Evolutionary conservation across 1,284 basidiomycete species (phyloP).

Genomic region (Gomphus bonarii): DNA sequence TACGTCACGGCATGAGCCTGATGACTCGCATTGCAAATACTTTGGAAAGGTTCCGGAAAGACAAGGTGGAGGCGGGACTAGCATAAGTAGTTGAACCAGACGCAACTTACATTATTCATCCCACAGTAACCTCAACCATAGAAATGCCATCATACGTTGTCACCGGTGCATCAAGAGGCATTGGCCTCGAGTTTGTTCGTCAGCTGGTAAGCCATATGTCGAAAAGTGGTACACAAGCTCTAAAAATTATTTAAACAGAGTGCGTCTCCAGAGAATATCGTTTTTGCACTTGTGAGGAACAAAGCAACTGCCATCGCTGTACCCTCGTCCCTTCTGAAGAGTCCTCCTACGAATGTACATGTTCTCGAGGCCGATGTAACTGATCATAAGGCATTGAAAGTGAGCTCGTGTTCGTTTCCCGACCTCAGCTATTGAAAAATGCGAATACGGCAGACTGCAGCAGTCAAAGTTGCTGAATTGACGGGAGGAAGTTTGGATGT

Average conservation of each 20-base stretch:
- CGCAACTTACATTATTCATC: not conserved
- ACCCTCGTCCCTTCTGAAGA: not conserved
- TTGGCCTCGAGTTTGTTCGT: constrained; percentile 26
- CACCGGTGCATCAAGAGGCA: constrained; percentile 23
- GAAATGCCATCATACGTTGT: constrained; percentile 22
- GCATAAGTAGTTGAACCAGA: not conserved
- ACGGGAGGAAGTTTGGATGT: constrained; percentile 26
- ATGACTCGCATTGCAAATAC: not conserved
- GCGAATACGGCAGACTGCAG: not conserved
- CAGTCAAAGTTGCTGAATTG: constrained; percentile 15
- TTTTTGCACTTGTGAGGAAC: constrained; percentile 26
- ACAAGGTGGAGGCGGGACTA: not conserved
- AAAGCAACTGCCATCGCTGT: constrained; percentile 12
- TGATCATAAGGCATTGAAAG: constrained; percentile 19
- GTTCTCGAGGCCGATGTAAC: constrained; percentile 25
- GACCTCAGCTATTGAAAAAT: not conserved
- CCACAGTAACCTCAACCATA: not conserved
- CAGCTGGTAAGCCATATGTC: constrained; percentile 11
- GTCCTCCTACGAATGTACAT: constrained; percentile 20
- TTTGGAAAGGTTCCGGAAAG: not conserved
- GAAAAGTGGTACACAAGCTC: not conserved
- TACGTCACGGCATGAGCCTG: not conserved
- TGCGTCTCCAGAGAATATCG: constrained; percentile 16
- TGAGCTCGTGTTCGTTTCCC: constrained; percentile 2
- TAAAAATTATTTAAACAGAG: constrained; percentile 3